Evolutionary conservation across 345 rosid species (phyloP).

Genomic region (Ailanthus altissimus): DNA sequence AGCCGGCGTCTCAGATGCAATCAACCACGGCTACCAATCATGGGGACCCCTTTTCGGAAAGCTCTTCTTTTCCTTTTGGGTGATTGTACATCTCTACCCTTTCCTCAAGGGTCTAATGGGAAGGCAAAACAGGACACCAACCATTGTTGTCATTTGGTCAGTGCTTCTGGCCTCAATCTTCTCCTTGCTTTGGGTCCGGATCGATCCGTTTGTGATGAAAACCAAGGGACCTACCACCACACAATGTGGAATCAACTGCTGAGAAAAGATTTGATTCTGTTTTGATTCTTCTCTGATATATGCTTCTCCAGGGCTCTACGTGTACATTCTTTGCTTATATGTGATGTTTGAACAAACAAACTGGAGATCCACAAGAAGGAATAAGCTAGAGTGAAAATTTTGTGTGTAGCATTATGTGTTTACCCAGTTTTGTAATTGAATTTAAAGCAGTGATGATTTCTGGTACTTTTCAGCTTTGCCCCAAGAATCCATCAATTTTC

Average conservation of each 20-base stretch:
- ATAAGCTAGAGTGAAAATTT: constrained; percentile 34
- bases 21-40: constrained; percentile 87
- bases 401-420: constrained; percentile 28
- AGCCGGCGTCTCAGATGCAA: constrained; percentile 91
- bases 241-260: constrained; percentile 89
- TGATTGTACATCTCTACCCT: constrained; percentile 92
- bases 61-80: constrained; percentile 96
- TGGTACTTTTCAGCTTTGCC: background rate
- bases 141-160: constrained; percentile 97
- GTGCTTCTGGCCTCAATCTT: constrained; percentile 89
- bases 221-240: constrained; percentile 89
- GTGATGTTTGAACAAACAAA: constrained; percentile 31
- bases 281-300: constrained; percentile 22
- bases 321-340: constrained; percentile 30
- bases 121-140: constrained; percentile 90
- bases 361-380: constrained; percentile 32
- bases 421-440: constrained; percentile 38
- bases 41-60: constrained; percentile 97
- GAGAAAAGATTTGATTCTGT: constrained; percentile 20
- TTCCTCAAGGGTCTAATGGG: constrained; percentile 99
- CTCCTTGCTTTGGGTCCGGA: constrained; percentile 94
- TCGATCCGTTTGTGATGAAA: constrained; percentile 89
- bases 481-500: background rate
- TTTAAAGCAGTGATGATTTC: constrained; percentile 18
- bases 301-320: constrained; percentile 25